Base-by-base conservation (phyloP, 2,329 filamentous ascomycete species). In the Neobulgaria alba region DNA sequence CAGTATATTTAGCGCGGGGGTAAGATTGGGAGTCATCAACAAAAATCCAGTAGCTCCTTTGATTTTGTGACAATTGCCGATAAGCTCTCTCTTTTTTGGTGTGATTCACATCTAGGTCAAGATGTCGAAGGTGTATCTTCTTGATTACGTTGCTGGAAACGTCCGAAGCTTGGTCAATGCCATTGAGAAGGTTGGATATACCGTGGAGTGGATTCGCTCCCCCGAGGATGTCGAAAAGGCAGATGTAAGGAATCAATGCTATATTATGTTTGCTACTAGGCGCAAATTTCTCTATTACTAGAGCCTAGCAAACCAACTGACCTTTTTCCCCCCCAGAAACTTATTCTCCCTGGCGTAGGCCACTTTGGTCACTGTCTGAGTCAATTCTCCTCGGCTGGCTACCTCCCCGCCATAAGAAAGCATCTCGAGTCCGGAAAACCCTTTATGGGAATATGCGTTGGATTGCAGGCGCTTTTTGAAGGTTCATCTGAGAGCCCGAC, bases 381-480 rank as follows among this genome's bases (percentile, higher is more conserved):
- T 19, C 88, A 95, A 60, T 79, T 98, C 52, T 71, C 81, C 12
- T 73, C 79, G 31, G 86, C 87, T 29, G 86, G 85, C 49, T 98
- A 89, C 64, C 69, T 90, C 40, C 83, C 86, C 45, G 85, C 88
- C 8, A 82, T 98, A 50, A 77, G 72, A 52, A 72, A 79, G 50
- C 88, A 96, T 67, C 89, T 98, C 56, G 72, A 79, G 38, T 75
- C 83, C 10, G 89, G 88, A n/a, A 96, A 96, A 65, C 88, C 90
- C 10, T 96, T 98, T 61, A 93, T 98, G 82, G 89, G 85, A 36
- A 94, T 98, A 57, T 98, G 92, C 59, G 92, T 98, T 39, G 92
- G 92, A 2, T 63, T 96, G 10, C 92, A 98, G 64, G 87, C 85
- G 1, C 69, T 98, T 0, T 96, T 95, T 58, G 73, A 85, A 51